Evolutionary conservation across 352 stramenopile species (phyloP), one percentile per base, ranked within the genome.

Genomic region (Phytophthora fragariae): DNA sequence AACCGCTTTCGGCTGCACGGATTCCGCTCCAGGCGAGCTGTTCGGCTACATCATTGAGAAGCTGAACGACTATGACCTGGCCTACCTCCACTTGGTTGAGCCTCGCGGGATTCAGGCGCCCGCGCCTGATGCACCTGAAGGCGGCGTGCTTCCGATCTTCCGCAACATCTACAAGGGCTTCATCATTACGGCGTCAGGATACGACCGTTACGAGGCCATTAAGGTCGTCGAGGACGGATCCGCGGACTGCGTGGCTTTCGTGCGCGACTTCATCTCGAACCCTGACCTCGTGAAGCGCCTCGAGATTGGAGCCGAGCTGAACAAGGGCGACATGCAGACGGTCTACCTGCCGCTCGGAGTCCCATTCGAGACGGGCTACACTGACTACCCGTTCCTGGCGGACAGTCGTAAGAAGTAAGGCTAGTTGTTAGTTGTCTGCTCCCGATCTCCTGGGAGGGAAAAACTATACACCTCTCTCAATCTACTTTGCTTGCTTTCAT

Each of bases 201-300:
- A 78, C 68, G 66, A 64, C 21, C 56, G 62, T 3, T 62, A 61
- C 0, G 65, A 73, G 11, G 82, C 66, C 17, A 64, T 69, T 4
- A 55, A 73, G 31, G 68, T 72, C 11, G 62, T 89, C 5, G 65
- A 75, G 11, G 65, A 79, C 19, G 76, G 76, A 4, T 27, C 64
- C 2, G 74, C 67, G 8, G 77, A 85, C 46, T 59, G 66, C 14
- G 74, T 88, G 10, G 79, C 76, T 12, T 88, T 80, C 62, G 76
- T 70, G 7, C 77, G 72, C 5, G 68, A 79, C 58, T 89, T 85
- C 65, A 87, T 89, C 58, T 75, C 80, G 15, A 89, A 85, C 61
- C 82, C 82, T 15, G 77, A 88, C 53, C 62, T 89, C 37, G 71
- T 84, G 21, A 47, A 78, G 11, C 71, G 80, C n/a, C 62, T 89